A percentile compares a stretch with the other conserved stretches of the same genome.
phyloP scores from a whole-genome alignment of 1,139 yeast species.

The Pichiaceae sp. region DNA sequence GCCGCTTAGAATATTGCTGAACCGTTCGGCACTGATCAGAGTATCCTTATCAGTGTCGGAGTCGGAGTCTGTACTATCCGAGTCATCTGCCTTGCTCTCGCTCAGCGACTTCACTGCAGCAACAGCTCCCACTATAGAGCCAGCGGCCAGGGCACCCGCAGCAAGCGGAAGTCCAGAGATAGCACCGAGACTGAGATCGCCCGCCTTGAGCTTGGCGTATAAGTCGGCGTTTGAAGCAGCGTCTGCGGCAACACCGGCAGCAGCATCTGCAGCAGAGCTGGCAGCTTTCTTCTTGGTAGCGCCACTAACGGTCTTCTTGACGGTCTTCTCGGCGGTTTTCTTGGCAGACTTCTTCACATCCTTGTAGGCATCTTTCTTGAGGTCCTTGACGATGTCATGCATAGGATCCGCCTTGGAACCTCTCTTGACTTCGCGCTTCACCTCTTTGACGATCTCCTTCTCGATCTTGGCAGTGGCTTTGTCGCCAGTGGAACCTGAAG shows the following conservation, averaged over 20 bases:
- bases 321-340: neutral
- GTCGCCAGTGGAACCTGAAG: neutral
- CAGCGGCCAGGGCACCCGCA: neutral
- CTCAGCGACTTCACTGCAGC: neutral
- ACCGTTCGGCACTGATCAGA: neutral
- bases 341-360: neutral
- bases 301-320: neutral
- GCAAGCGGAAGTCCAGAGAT: neutral
- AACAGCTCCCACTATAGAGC: neutral
- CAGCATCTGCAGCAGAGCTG: neutral
- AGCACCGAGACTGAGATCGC: neutral
- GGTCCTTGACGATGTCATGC: neutral
- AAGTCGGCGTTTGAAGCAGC: too few species aligned
- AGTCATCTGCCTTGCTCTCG: neutral
- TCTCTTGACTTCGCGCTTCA: neutral
- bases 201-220: too few species aligned
- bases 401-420: neutral
- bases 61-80: neutral
- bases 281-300: neutral
- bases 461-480: neutral
- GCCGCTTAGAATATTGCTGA: neutral
- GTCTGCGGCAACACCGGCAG: neutral
- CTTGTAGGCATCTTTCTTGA: neutral
- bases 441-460: neutral
- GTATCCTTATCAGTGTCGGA: neutral